These are phyloP conservation scores for Wickerhamiella domercqiae DNA, from an alignment of 805 yeast species.

Conservation along the genomic window DNA sequence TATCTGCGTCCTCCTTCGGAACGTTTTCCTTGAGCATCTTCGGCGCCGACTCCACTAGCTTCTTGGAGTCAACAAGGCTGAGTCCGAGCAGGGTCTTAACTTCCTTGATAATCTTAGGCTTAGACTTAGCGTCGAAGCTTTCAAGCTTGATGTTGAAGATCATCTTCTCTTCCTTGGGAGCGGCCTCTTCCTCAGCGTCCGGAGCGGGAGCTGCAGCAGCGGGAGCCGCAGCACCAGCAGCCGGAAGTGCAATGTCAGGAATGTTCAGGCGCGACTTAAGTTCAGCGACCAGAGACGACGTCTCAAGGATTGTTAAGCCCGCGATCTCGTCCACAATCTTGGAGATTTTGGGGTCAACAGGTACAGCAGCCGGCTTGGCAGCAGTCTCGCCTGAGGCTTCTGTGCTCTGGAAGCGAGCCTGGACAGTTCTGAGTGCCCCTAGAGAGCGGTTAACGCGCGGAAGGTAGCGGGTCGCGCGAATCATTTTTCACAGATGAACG, in stretches of 20 bases:
- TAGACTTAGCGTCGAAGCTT: constrained; percentile 82
- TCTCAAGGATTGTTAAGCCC: constrained; percentile 79
- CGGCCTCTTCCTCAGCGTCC: constrained; percentile 48
- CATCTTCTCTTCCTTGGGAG: constrained; percentile 83
- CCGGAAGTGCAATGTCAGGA: constrained; percentile 82
- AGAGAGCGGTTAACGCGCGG: constrained; percentile 3
- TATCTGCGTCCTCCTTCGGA: constrained; percentile 95
- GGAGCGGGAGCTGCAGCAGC: constrained; percentile 53
- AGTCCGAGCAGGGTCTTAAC: constrained; percentile 82
- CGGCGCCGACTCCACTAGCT: constrained; percentile 96
- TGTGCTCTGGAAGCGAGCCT: constrained; percentile 27
- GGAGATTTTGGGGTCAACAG: constrained; percentile 75
- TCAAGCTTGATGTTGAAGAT: constrained; percentile 86
- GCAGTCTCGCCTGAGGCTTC: constrained; percentile 16
- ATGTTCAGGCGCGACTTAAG: constrained; percentile 62
- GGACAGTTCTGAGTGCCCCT: background rate
- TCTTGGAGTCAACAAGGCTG: constrained; percentile 91
- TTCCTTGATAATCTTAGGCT: constrained; percentile 96
- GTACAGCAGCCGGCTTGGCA: constrained; percentile 21
- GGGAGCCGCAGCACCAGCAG: constrained; percentile 44
- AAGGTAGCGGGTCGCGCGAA: constrained; percentile 2
- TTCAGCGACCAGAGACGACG: constrained; percentile 72
- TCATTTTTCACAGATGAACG: background rate
- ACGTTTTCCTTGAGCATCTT: constrained; percentile 89
- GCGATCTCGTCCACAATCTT: constrained; percentile 84